These are phyloP conservation scores for Skeletonema tropicum DNA, from an alignment of 108 stramenopile genomes.

Conservation along the genomic window DNA sequence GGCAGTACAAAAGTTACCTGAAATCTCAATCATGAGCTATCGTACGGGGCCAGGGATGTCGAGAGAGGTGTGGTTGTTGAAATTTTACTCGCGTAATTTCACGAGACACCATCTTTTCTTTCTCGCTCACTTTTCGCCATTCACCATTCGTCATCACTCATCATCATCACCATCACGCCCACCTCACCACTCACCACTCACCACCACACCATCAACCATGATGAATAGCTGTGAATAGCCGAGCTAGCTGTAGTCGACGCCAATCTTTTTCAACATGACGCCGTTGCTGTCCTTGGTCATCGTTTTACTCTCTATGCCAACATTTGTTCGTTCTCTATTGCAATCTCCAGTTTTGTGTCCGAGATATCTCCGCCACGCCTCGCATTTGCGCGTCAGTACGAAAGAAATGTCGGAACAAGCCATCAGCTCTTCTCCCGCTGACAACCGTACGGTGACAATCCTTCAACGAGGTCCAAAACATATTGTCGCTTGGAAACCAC, in stretches of 20 bases:
- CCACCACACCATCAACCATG: too few relatives aligned
- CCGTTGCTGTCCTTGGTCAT: background rate
- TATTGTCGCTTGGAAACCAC: conserved; percentile 73
- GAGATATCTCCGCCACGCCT: background rate
- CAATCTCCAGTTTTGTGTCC: background rate
- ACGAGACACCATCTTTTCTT: too few relatives aligned
- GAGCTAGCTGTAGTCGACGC: too few relatives aligned
- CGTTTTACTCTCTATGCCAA: background rate
- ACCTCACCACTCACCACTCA: too few relatives aligned
- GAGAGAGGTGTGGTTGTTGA: background rate
- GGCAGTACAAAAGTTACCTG: background rate
- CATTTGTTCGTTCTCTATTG: background rate
- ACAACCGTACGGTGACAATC: conserved; percentile 54
- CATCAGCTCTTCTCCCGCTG: background rate
- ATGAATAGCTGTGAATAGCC: too few relatives aligned
- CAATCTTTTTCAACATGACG: background rate
- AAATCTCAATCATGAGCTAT: background rate
- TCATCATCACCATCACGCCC: too few relatives aligned
- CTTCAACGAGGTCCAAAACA: conserved; percentile 60
- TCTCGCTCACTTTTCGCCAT: too few relatives aligned
- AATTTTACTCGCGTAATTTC: background rate
- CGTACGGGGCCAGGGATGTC: too few relatives aligned
- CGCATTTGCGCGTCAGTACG: background rate
- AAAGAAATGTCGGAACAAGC: background rate
- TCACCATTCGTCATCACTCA: too few relatives aligned